Base-by-base conservation (phyloP, 1,284 basidiomycete species). In the Rhodotorula sp. region DNA sequence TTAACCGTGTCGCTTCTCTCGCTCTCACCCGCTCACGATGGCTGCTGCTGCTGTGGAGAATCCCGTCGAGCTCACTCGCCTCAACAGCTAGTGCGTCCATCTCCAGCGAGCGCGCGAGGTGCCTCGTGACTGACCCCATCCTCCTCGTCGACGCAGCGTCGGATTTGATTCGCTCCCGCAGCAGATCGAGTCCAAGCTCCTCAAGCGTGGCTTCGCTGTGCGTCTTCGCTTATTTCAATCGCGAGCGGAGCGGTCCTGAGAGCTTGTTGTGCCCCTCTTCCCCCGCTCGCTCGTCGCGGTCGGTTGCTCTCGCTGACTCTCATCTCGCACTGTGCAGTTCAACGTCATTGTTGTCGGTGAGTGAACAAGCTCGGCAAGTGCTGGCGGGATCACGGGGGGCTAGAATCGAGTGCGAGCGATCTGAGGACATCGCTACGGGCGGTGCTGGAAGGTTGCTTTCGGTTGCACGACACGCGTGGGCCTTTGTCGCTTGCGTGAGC, bases 171-270 rank as follows among this genome's bases (percentile, higher is more conserved):
- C 68, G 18, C 67, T 98, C 83, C 96, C 95, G 64, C 87, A 89
- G 80, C 95, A 98, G 83, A 97, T 99, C 79, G 95, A 99, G 86
- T 90, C 94, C 85, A 99, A 98, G 87, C 89, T 98, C 77, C 87
- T 99, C 83, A 98, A 98, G 85, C 97, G 85, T 91, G 96, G 84
- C 6, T 65, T 65, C 59, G 34, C 53, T 44, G 69, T 64, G 18
- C 28, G 61, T 52, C 51, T 4, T 9, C 10, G 20, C 22, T 4
- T 18, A 20, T 37, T 20, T 60, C 10, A 8, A 15, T 1, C 34
- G 20, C 16, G 48, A n/a, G 26, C 13, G 24, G 0, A 9, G 46
- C 37, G 26, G 20, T 53, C 40, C 26, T 57, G 57, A 48, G 34
- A 59, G 26, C 20, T n/a, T 30, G 55, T 13, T 52, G 22, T 26